Evolutionary conservation across 352 stramenopile species (phyloP).

Genomic region (Blastocystis sp.): DNA sequence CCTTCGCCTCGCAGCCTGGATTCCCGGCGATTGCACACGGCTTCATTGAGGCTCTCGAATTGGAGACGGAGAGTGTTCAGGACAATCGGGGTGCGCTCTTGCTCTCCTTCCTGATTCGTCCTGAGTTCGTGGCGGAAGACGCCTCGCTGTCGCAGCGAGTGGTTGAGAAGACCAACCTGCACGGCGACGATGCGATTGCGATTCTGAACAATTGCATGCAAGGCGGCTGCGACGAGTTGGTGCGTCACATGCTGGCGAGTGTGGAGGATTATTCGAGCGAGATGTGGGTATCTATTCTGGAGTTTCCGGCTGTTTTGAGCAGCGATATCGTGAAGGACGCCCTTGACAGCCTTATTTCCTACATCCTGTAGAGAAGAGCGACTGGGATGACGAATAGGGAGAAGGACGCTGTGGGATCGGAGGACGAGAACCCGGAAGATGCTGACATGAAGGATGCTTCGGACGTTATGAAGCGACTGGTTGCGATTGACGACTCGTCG

Average conservation of each 20-base stretch:
- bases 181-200: background rate
- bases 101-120: background rate
- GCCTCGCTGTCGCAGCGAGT: background rate
- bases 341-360: background rate
- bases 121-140: background rate
- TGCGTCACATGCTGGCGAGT: background rate
- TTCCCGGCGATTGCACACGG: background rate
- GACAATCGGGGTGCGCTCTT: constrained; percentile 1
- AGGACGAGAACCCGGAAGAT: too few relatives aligned
- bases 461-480: too few relatives aligned
- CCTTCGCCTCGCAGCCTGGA: background rate
- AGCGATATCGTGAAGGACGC: background rate
- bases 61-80: background rate
- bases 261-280: background rate
- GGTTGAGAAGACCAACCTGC: background rate
- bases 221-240: background rate
- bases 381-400: background rate
- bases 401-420: background rate
- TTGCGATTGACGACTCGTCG: too few relatives aligned
- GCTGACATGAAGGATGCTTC: too few relatives aligned
- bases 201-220: background rate
- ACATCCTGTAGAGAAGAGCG: background rate
- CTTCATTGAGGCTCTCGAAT: background rate
- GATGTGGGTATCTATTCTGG: background rate
- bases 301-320: background rate